A percentile compares a stretch with the other conserved stretches of the same genome.
Conservation (phyloP, 2,329 filamentous ascomycete species). For the Alternaria ventricosa region DNA sequence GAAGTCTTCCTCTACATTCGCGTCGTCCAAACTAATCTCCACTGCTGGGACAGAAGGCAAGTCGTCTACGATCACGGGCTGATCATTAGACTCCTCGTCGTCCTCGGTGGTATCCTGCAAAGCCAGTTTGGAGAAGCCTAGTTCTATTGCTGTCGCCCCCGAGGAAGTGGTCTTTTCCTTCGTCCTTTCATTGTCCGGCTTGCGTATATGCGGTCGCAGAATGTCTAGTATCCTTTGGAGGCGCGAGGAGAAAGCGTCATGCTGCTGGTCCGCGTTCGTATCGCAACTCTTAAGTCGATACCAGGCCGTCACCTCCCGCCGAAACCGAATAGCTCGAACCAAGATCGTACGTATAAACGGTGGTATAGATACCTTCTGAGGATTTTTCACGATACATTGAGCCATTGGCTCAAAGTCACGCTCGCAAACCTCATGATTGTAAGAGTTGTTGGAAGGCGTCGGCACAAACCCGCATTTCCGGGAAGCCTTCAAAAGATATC, state of each 20-base stretch:
- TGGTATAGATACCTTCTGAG: background rate
- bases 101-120: background rate
- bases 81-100: accelerated
- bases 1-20: background rate
- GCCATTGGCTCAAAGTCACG: background rate
- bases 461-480: background rate
- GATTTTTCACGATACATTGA: background rate
- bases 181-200: background rate
- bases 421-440: background rate
- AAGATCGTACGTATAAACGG: background rate
- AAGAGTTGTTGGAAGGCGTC: background rate
- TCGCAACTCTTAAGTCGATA: background rate
- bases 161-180: accelerated
- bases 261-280: background rate
- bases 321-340: background rate
- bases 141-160: accelerated
- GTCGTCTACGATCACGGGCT: accelerated
- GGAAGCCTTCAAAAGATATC: background rate
- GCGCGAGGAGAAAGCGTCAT: background rate
- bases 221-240: background rate
- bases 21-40: background rate
- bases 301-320: background rate
- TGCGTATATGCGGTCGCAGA: background rate
- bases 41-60: background rate
- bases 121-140: background rate